Conservation (phyloP, 1,139 yeast genomes). For the Yamadazyma triangularis region DNA sequence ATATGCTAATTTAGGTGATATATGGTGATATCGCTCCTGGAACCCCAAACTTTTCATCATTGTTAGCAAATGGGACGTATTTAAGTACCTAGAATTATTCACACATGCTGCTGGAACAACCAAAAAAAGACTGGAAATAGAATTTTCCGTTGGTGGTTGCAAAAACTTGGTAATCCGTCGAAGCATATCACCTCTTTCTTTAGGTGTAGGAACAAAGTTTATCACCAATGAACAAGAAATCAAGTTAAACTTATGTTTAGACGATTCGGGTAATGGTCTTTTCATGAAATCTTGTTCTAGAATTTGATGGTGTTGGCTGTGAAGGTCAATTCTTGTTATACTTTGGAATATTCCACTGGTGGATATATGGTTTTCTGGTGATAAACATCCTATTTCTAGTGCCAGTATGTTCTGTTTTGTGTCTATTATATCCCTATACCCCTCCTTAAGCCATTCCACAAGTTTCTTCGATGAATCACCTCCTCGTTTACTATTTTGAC, state of each 20-base stretch:
- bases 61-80: conserved; percentile 34
- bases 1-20: conserved; percentile 74
- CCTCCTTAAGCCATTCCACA: conserved; percentile 56
- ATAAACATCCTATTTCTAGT: conserved; percentile 79
- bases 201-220: conserved; percentile 78
- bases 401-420: conserved; percentile 27
- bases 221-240: conserved; percentile 83
- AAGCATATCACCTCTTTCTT: conserved; percentile 74
- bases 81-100: conserved; percentile 73
- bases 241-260: conserved; percentile 50
- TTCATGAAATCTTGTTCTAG: conserved; percentile 80
- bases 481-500: conserved; percentile 74
- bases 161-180: conserved; percentile 56
- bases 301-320: conserved; percentile 73
- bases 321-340: conserved; percentile 68
- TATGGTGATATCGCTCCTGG: conserved; percentile 38
- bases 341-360: conserved; percentile 43
- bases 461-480: conserved; percentile 84
- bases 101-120: conserved; percentile 90
- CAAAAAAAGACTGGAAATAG: conserved; percentile 43
- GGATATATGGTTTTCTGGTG: conserved; percentile 66
- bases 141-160: conserved; percentile 15
- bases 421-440: conserved; percentile 1
- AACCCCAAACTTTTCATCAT: conserved; percentile 64
- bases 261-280: conserved; percentile 52